Percentiles rank a stretch among this genome's conserved stretches.
phyloP scores from a whole-genome alignment of 2,329 filamentous ascomycete genomes.

The Fusarium sublunatum region DNA sequence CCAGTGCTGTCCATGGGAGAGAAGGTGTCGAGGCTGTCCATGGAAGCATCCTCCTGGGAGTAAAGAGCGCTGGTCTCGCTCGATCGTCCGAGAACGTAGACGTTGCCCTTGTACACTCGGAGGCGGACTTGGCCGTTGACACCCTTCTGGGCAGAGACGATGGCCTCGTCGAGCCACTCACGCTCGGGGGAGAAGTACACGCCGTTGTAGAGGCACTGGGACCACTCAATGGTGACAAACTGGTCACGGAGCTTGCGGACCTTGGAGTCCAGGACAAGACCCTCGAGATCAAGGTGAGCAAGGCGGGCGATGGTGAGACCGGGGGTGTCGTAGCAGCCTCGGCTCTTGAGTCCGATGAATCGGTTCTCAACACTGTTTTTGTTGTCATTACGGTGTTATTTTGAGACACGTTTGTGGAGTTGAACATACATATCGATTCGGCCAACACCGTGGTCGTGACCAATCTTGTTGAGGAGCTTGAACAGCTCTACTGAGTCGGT shows the following conservation, averaged over 20 bases:
- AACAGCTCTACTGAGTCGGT: slow-evolving; percentile 75
- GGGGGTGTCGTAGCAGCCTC: slow-evolving; percentile 53
- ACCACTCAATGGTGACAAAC: slow-evolving; percentile 60
- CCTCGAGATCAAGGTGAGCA: slow-evolving; percentile 61
- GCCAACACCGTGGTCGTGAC: slow-evolving; percentile 72
- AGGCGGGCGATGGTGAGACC: slow-evolving; percentile 42
- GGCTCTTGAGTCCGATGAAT: slow-evolving; percentile 50
- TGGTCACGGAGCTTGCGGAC: slow-evolving; percentile 64
- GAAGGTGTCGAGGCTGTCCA: slow-evolving; percentile 68
- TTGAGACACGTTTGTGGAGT: neutral
- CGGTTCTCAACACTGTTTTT: slow-evolving; percentile 57
- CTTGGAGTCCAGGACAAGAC: slow-evolving; percentile 65
- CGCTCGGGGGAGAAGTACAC: slow-evolving; percentile 63
- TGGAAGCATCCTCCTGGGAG: slow-evolving; percentile 60
- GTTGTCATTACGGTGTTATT: neutral
- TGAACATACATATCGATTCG: slow-evolving; percentile 62
- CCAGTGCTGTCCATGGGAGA: slow-evolving; percentile 75
- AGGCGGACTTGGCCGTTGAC: slow-evolving; percentile 54
- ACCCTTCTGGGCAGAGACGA: slow-evolving; percentile 65
- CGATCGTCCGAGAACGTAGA: slow-evolving; percentile 60
- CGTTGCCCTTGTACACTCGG: slow-evolving; percentile 60
- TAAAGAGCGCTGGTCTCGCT: slow-evolving; percentile 63
- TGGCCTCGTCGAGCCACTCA: slow-evolving; percentile 58
- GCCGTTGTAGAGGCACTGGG: slow-evolving; percentile 61
- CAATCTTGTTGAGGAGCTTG: slow-evolving; percentile 72